Conservation (phyloP, 2,329 filamentous ascomycete species). For the Mollisia scopiformis region DNA sequence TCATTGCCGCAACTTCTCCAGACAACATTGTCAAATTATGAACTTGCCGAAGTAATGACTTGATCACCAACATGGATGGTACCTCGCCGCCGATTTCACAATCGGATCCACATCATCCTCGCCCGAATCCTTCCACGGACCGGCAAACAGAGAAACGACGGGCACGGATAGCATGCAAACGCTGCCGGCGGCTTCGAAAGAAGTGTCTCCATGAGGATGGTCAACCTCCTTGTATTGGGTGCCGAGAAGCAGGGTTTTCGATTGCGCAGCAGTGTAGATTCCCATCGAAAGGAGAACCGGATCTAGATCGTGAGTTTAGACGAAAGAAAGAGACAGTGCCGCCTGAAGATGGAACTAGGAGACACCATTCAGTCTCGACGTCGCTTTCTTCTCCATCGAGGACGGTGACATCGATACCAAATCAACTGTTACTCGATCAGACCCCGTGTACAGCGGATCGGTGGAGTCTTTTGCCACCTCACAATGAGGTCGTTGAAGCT, state of each 20-base stretch:
- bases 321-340: background rate
- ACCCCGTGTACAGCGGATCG: background rate
- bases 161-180: conserved; percentile 6
- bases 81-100: background rate
- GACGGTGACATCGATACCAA: background rate
- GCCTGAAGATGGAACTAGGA: background rate
- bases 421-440: background rate
- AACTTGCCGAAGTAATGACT: background rate
- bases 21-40: background rate
- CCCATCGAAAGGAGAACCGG: background rate
- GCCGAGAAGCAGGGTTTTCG: conserved; percentile 3
- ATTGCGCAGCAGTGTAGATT: background rate
- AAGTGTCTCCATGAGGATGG: conserved; percentile 8
- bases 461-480: conserved; percentile 10
- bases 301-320: background rate
- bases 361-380: background rate
- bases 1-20: background rate
- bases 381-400: background rate
- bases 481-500: conserved; percentile 18
- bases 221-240: conserved; percentile 2
- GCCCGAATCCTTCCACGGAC: background rate
- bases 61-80: background rate
- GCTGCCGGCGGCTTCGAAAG: conserved; percentile 7
- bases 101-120: background rate
- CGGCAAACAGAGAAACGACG: background rate